Conservation (phyloP, 495 filamentous ascomycete genomes). For the Penicillium pulvis region DNA sequence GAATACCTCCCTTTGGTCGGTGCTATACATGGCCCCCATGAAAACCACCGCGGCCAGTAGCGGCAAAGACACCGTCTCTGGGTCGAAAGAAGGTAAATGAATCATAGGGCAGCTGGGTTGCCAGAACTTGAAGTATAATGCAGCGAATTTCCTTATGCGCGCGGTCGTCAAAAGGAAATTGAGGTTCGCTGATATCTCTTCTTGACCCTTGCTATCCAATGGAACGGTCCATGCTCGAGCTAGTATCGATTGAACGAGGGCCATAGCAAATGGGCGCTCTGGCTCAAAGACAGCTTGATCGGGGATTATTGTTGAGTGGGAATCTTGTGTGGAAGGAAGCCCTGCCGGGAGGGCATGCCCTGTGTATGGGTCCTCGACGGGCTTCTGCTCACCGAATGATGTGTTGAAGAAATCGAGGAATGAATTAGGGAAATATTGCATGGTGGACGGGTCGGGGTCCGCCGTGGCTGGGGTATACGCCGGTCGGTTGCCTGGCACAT, state of each 20-base stretch:
- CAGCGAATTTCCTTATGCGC: slow-evolving; percentile 43
- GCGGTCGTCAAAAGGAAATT: slow-evolving; percentile 45
- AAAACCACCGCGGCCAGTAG: slow-evolving; percentile 43
- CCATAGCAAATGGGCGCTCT: slow-evolving; percentile 40
- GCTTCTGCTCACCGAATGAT: slow-evolving; percentile 40
- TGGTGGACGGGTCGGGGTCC: slow-evolving; percentile 27
- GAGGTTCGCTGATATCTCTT: slow-evolving; percentile 42
- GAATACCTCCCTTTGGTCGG: slow-evolving; percentile 38
- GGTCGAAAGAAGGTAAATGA: slow-evolving; percentile 43
- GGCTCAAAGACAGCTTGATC: slow-evolving; percentile 32
- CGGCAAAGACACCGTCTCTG: slow-evolving; percentile 36
- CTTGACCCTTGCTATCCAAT: slow-evolving; percentile 39
- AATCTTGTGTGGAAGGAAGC: slow-evolving; percentile 22
- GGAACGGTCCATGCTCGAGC: slow-evolving; percentile 41
- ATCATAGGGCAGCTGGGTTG: slow-evolving; percentile 48
- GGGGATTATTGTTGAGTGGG: slow-evolving; percentile 17
- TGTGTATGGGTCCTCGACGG: slow-evolving; percentile 24
- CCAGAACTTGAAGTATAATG: slow-evolving; percentile 51
- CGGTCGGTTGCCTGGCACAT: slow-evolving; percentile 17
- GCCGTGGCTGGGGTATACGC: slow-evolving; percentile 25
- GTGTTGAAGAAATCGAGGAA: slow-evolving; percentile 48
- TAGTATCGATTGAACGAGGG: slow-evolving; percentile 41
- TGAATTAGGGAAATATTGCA: slow-evolving; percentile 43
- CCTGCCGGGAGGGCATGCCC: slow-evolving; percentile 20
- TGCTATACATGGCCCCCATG: slow-evolving; percentile 53